Evolutionary conservation across 345 rosid genomes (phyloP).

Genomic region (Turnera subulata): DNA sequence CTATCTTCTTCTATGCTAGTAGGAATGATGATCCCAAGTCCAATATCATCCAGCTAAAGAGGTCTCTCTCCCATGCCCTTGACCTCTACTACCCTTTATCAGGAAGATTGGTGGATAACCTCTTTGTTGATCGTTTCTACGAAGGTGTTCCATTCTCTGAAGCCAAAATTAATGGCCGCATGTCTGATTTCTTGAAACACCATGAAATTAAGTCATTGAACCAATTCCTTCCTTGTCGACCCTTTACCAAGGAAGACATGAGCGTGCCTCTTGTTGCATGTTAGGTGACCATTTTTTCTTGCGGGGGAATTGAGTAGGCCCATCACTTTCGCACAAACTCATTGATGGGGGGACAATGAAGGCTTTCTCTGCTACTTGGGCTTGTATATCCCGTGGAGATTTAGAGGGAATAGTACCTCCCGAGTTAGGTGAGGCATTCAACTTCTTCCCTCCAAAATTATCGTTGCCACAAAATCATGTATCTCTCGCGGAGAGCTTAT

Average conservation of each 20-base stretch:
- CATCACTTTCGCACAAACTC: background rate
- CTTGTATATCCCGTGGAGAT: background rate
- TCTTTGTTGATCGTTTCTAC: conserved; percentile 9
- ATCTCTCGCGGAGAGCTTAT: no score
- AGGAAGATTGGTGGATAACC: conserved; percentile 17
- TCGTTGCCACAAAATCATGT: conserved; percentile 5
- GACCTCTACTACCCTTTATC: conserved; percentile 15
- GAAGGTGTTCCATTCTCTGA: conserved; percentile 21
- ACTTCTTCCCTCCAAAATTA: conserved; percentile 11
- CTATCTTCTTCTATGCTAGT: conserved; percentile 17
- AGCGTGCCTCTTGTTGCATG: background rate
- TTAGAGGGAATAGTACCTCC: no score
- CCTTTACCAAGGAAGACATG: background rate
- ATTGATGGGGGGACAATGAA: background rate
- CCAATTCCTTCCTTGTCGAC: conserved; percentile 13
- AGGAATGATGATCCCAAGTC: background rate
- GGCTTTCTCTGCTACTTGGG: background rate
- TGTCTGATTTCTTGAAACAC: conserved; percentile 19
- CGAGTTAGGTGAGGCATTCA: conserved; percentile 2
- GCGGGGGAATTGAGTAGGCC: conserved; percentile 3
- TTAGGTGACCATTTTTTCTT: conserved; percentile 1
- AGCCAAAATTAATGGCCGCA: background rate
- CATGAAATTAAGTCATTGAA: conserved; percentile 11
- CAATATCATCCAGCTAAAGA: conserved; percentile 2
- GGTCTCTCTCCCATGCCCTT: conserved; percentile 18